Conservation (phyloP, 2,329 filamentous ascomycete genomes). For the Ophiostoma perfectum region DNA sequence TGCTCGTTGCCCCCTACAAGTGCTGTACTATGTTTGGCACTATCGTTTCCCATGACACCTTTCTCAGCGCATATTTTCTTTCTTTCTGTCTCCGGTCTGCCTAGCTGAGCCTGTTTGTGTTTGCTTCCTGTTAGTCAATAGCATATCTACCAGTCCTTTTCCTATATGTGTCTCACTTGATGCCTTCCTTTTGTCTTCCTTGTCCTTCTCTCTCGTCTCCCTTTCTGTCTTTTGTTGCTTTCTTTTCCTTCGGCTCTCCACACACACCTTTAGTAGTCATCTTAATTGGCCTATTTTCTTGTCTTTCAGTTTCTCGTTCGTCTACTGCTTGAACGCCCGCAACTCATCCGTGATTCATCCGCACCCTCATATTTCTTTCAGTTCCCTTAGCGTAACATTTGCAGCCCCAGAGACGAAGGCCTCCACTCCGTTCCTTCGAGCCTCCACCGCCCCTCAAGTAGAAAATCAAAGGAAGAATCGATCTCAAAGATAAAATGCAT, state of each 20-base stretch:
- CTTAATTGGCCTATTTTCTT: neutral
- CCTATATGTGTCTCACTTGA: constrained; percentile 2
- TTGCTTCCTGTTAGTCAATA: neutral
- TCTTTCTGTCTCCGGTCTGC: neutral
- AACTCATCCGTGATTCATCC: neutral
- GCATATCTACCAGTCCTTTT: neutral
- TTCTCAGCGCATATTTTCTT: neutral
- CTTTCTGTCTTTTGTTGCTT: neutral
- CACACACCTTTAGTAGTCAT: neutral
- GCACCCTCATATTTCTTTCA: neutral
- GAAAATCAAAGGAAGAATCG: constrained; percentile 4
- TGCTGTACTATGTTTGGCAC: neutral
- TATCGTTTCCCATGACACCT: neutral
- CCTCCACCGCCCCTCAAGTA: constrained; percentile 13
- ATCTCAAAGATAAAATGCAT: neutral
- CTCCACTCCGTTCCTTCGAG: neutral
- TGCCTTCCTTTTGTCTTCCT: neutral
- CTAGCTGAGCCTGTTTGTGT: neutral
- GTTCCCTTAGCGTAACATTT: neutral
- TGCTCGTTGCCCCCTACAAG: neutral
- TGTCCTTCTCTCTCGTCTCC: constrained; percentile 1
- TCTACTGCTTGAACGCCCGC: neutral
- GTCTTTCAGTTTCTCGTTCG: neutral
- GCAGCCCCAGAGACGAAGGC: neutral
- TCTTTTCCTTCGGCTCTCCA: constrained; percentile 5